Evolutionary conservation across 441 rosid genomes (phyloP).

Genomic region (Brassica hybrid): DNA sequence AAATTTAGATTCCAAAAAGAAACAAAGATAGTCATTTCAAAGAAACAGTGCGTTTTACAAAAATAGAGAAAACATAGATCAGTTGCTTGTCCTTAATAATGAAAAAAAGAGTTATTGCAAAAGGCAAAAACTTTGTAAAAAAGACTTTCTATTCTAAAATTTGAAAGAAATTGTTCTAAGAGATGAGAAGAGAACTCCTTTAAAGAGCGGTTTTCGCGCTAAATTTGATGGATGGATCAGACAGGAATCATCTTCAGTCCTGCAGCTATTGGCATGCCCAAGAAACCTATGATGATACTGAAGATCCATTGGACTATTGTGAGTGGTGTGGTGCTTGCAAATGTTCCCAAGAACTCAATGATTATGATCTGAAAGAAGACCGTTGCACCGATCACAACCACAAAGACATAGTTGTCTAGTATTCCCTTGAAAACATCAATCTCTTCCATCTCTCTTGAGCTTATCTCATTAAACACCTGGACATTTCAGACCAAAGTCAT

Average conservation of each 20-base stretch:
- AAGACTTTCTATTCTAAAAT: constrained; percentile 17
- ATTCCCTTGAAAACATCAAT: constrained; percentile 68
- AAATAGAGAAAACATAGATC: constrained; percentile 22
- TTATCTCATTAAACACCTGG: constrained; percentile 76
- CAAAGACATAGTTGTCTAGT: constrained; percentile 59
- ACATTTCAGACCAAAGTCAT: constrained; percentile 8
- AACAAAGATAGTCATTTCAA: constrained; percentile 33
- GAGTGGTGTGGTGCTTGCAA: constrained; percentile 71
- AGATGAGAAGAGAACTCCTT: constrained; percentile 16
- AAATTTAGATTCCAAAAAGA: constrained; percentile 16
- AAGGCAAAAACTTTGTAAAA: constrained; percentile 28
- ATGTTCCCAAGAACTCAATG: constrained; percentile 68
- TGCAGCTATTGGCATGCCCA: constrained; percentile 79
- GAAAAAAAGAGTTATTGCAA: constrained; percentile 33
- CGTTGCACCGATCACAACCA: constrained; percentile 57
- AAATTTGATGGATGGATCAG: constrained; percentile 38
- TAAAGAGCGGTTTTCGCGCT: neutral
- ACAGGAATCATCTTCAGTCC: constrained; percentile 60
- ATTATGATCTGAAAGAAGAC: constrained; percentile 69
- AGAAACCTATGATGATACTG: constrained; percentile 59
- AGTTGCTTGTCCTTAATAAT: constrained; percentile 29
- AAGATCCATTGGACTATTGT: constrained; percentile 58
- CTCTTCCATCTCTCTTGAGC: constrained; percentile 79
- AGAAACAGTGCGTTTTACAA: constrained; percentile 34
- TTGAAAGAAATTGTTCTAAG: constrained; percentile 25